Percentiles rank a stretch among this genome's conserved stretches.
These are phyloP conservation scores for Penicillium coprophilum DNA, from an alignment of 495 filamentous ascomycete genomes.

Conservation along the genomic window DNA sequence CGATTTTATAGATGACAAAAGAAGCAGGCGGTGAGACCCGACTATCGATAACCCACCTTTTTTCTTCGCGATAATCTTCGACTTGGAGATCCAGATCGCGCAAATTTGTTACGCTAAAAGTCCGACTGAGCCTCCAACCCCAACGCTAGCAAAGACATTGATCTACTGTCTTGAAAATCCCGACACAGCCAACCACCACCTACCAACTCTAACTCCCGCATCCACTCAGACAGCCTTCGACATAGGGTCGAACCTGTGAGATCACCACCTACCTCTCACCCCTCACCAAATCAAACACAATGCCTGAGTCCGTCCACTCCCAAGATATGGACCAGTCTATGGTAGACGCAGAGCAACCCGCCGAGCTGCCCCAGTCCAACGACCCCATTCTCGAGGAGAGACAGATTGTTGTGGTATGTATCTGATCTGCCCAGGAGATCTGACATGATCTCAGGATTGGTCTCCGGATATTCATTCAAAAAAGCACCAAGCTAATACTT, in stretches of 20 bases:
- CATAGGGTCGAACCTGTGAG: not conserved
- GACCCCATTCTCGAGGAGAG: slow-evolving; percentile 51
- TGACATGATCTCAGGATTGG: not conserved
- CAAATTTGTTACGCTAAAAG: not conserved
- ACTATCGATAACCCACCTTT: slow-evolving; percentile 38
- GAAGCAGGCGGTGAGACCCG: slow-evolving; percentile 26
- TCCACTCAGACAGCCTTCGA: not conserved
- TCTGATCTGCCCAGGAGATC: not conserved
- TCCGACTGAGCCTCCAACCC: not conserved
- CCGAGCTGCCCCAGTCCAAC: slow-evolving; percentile 36
- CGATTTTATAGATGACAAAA: slow-evolving; percentile 8
- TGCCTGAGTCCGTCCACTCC: slow-evolving; percentile 47
- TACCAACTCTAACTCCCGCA: not conserved
- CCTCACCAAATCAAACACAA: slow-evolving; percentile 10
- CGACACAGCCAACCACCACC: not conserved
- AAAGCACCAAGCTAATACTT: not conserved
- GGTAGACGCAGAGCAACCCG: slow-evolving; percentile 44
- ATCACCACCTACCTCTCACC: not conserved
- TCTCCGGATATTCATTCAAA: not conserved
- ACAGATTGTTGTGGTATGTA: slow-evolving; percentile 57
- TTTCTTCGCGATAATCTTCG: slow-evolving; percentile 25
- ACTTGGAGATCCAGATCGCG: slow-evolving; percentile 12
- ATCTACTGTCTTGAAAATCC: not conserved
- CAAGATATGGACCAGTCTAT: slow-evolving; percentile 54
- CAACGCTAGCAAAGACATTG: not conserved